These are phyloP conservation scores for Lophium mytilinum DNA, from an alignment of 495 filamentous ascomycete species.

Conservation along the genomic window DNA sequence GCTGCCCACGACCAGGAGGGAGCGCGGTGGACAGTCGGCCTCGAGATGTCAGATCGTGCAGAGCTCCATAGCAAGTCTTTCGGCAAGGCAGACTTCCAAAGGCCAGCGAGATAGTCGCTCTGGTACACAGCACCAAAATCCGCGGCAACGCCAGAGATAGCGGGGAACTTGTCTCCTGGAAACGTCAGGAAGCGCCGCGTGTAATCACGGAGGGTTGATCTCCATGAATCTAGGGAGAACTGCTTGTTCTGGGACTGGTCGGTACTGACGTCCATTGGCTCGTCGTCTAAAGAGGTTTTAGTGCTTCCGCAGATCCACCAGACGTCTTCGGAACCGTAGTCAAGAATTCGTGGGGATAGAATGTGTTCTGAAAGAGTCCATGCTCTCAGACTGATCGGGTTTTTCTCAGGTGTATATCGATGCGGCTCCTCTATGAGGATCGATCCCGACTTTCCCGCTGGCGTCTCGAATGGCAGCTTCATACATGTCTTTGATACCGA, in stretches of 20 bases:
- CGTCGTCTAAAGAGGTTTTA: not conserved
- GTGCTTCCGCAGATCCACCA: slow-evolving; percentile 5
- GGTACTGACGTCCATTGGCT: not conserved
- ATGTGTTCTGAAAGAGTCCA: slow-evolving; percentile 28
- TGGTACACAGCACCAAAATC: slow-evolving; percentile 7
- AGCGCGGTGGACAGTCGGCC: slow-evolving; percentile 4
- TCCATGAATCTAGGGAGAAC: slow-evolving; percentile 1
- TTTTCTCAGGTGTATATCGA: slow-evolving; percentile 1
- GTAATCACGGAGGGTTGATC: slow-evolving; percentile 5
- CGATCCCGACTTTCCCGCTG: not conserved
- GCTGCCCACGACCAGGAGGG: slow-evolving; percentile 14
- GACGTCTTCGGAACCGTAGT: slow-evolving; percentile 6
- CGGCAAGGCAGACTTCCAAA: slow-evolving; percentile 26
- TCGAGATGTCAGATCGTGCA: slow-evolving; percentile 1
- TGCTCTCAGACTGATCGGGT: slow-evolving; percentile 18
- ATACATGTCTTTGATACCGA: not conserved
- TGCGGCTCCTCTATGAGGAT: slow-evolving; percentile 1
- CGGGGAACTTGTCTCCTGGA: slow-evolving; percentile 27
- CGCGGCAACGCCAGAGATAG: slow-evolving; percentile 29
- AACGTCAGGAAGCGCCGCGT: slow-evolving; percentile 16
- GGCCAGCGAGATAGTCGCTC: slow-evolving; percentile 26
- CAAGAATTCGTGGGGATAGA: slow-evolving; percentile 21
- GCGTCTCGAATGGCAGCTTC: not conserved
- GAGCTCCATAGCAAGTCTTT: slow-evolving; percentile 9
- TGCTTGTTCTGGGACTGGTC: not conserved